These are phyloP conservation scores for Dryas integrifolia DNA, from an alignment of 331 rosid genomes.

Conservation along the genomic window DNA sequence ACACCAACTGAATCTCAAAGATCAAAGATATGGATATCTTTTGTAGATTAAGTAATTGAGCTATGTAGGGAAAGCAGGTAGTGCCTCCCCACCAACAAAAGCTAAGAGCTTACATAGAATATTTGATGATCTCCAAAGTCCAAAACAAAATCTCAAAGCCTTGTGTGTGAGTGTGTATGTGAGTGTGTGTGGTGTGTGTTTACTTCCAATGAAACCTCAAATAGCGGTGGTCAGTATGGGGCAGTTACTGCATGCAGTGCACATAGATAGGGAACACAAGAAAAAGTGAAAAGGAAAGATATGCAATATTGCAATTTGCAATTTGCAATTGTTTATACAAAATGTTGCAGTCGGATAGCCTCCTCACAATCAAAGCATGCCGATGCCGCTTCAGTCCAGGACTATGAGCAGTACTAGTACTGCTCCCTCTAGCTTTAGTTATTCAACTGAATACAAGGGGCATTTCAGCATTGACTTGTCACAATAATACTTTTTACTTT, in stretches of 20 bases:
- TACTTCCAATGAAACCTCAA: no score
- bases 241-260: not conserved
- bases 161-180: not conserved
- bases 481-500: constrained; percentile 4
- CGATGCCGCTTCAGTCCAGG: no score
- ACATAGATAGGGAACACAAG: not conserved
- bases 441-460: not conserved
- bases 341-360: not conserved
- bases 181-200: no score
- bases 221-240: no score
- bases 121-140: not conserved
- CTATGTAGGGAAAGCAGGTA: not conserved
- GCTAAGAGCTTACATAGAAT: not conserved
- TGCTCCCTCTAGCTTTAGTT: no score
- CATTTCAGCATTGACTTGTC: not conserved
- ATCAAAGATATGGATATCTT: constrained; percentile 3
- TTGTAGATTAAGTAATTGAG: not conserved
- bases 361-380: not conserved
- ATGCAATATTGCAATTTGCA: not conserved
- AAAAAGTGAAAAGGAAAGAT: not conserved
- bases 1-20: constrained; percentile 1
- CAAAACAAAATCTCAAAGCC: not conserved
- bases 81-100: constrained; percentile 3
- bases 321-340: not conserved
- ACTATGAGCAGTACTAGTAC: no score